Conservation (phyloP, 345 rosid genomes). For the Pseudoturritis turrita region DNA sequence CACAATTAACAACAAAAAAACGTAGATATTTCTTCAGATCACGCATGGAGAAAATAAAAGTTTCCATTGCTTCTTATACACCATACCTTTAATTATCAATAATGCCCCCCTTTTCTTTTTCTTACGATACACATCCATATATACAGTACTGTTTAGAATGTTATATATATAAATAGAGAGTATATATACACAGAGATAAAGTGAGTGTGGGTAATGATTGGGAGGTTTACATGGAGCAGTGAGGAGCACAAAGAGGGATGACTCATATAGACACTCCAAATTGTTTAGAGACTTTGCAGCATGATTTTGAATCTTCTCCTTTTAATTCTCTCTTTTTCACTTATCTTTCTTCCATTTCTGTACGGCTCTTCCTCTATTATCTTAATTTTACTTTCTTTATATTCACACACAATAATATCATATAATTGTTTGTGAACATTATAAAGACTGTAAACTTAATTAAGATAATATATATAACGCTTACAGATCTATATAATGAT, state of each 20-base stretch:
- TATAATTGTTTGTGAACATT: no score
- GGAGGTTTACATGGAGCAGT: conserved; percentile 24
- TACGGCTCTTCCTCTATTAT: conserved; percentile 31
- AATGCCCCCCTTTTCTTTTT: conserved; percentile 14
- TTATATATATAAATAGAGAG: not conserved
- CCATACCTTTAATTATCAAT: conserved; percentile 33
- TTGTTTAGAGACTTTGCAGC: conserved; percentile 14
- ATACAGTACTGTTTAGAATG: conserved; percentile 5
- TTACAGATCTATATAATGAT: no score
- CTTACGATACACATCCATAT: conserved; percentile 22
- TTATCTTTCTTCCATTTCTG: conserved; percentile 20
- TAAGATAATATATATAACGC: no score
- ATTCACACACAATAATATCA: not conserved
- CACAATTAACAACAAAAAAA: not conserved
- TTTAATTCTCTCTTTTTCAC: not conserved
- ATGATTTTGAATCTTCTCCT: conserved; percentile 15
- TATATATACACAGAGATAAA: conserved; percentile 1
- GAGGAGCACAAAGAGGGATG: conserved; percentile 26
- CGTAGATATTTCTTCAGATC: conserved; percentile 10
- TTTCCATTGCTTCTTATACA: conserved; percentile 24
- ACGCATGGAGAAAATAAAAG: conserved; percentile 17
- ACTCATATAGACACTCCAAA: conserved; percentile 27
- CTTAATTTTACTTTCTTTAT: not conserved
- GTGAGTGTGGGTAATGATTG: conserved; percentile 30
- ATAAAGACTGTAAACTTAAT: no score